Evolutionary conservation across 1,139 yeast genomes (phyloP).

Genomic region (Debaryomyces udenii): DNA sequence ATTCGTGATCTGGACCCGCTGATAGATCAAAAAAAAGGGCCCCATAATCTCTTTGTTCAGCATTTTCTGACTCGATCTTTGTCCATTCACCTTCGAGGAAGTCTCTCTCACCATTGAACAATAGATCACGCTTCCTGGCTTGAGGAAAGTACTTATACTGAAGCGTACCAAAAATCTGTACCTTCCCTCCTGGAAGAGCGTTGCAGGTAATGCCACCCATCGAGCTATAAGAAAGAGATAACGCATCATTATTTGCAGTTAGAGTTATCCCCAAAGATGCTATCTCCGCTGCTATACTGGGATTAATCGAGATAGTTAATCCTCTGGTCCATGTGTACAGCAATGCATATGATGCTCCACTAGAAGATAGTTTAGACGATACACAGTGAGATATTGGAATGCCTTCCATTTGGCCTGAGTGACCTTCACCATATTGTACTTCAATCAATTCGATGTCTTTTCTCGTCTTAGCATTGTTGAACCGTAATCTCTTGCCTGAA

Average conservation of each 20-base stretch:
- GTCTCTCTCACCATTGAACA: constrained; percentile 10
- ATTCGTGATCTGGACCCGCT: constrained; percentile 19
- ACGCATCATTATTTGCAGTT: constrained; percentile 15
- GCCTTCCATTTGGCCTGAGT: constrained; percentile 7
- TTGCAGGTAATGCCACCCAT: constrained; percentile 22
- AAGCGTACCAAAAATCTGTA: constrained; percentile 22
- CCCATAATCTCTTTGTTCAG: constrained; percentile 15
- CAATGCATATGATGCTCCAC: constrained; percentile 23
- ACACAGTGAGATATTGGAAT: constrained; percentile 24
- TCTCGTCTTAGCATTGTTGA: neutral
- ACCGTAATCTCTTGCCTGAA: neutral
- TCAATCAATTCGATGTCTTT: constrained; percentile 16
- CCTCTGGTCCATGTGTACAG: constrained; percentile 15
- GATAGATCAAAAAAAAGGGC: constrained; percentile 20
- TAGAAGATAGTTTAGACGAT: constrained; percentile 21
- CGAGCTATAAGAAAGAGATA: constrained; percentile 16
- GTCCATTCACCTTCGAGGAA: constrained; percentile 15
- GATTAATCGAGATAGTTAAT: constrained; percentile 13
- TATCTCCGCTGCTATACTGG: constrained; percentile 13
- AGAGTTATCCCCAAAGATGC: constrained; percentile 17
- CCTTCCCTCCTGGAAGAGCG: constrained; percentile 19
- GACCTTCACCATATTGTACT: constrained; percentile 21
- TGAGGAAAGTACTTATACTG: constrained; percentile 18
- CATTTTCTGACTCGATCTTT: constrained; percentile 7
- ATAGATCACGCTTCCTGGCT: constrained; percentile 19